Percentiles rank a stretch among this genome's conserved stretches.
Evolutionary conservation across 192 early-diverging fungal species (phyloP).

Genomic region (Neocallimastix lanati): DNA sequence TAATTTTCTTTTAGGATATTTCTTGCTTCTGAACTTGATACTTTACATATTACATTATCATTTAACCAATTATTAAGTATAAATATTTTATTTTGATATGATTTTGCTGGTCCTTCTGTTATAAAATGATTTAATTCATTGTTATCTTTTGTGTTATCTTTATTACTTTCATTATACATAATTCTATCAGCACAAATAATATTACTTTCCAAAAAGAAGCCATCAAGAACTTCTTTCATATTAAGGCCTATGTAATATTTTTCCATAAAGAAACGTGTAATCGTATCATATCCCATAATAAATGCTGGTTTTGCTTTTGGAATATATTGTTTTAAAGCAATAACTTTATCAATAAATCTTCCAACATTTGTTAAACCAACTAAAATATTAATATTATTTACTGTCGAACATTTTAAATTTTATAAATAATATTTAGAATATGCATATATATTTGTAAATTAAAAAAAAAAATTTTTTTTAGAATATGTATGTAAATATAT

Average conservation of each 20-base stretch:
- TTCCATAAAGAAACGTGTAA: background rate
- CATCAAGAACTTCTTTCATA: background rate
- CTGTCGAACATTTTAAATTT: background rate
- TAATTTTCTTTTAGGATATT: background rate
- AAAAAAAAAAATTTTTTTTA: too few species aligned
- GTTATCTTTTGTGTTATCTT: background rate
- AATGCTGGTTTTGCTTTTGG: background rate
- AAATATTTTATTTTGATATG: background rate
- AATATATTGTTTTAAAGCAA: background rate
- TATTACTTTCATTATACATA: background rate
- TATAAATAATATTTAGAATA: too few species aligned
- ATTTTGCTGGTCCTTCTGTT: background rate
- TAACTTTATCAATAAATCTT: background rate
- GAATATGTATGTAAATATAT: too few species aligned
- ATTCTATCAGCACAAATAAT: background rate
- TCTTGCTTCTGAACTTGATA: background rate
- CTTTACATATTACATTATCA: background rate
- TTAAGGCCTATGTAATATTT: background rate
- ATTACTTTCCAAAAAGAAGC: background rate
- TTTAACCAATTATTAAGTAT: background rate
- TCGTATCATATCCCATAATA: background rate
- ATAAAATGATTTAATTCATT: background rate
- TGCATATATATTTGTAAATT: too few species aligned
- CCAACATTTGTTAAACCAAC: background rate
- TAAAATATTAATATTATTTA: background rate